These are phyloP conservation scores for Venturia asperata DNA, from an alignment of 2,329 filamentous ascomycete species.

Conservation along the genomic window DNA sequence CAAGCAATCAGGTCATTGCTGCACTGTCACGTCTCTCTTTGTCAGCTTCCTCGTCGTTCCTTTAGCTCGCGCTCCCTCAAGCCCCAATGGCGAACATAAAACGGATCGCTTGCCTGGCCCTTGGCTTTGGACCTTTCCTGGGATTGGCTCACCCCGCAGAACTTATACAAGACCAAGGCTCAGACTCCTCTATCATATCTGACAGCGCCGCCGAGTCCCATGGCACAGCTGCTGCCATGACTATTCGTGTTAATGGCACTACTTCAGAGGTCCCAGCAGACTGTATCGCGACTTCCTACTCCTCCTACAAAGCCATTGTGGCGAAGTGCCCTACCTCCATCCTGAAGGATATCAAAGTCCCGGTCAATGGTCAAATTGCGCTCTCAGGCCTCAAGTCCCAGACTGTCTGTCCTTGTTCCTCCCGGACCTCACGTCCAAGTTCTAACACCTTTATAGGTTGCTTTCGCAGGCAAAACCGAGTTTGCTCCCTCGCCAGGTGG, in stretches of 20 bases:
- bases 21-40: background rate
- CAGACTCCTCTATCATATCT: background rate
- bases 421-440: background rate
- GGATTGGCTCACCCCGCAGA: background rate
- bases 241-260: background rate
- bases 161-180: background rate
- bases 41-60: background rate
- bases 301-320: background rate
- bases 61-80: background rate
- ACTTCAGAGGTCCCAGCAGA: background rate
- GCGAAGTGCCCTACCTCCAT: background rate
- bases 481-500: background rate
- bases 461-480: background rate
- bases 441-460: slow-evolving; percentile 4
- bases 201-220: background rate
- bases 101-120: background rate
- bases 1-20: slow-evolving; percentile 7
- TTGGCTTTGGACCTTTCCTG: background rate
- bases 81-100: background rate
- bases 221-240: background rate
- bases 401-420: background rate
- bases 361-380: background rate
- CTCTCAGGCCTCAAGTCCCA: background rate
- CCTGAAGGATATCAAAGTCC: background rate
- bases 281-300: slow-evolving; percentile 1